phyloP scores from a whole-genome alignment of 2,329 filamentous ascomycete genomes.

The Arachnopeziza araneosa region DNA sequence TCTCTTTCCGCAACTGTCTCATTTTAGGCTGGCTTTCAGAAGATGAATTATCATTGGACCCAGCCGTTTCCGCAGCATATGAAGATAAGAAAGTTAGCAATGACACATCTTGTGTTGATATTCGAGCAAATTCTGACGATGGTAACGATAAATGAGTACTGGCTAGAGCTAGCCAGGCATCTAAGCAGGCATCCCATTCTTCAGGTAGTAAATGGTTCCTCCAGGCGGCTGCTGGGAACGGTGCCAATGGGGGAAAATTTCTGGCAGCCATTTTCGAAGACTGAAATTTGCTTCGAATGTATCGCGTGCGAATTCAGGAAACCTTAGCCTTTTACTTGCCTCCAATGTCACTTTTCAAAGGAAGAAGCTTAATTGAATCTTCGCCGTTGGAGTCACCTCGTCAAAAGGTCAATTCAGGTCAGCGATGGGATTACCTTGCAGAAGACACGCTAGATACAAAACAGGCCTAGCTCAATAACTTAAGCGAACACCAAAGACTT shows the following conservation, averaged over 20 bases:
- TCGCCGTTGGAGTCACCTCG: neutral
- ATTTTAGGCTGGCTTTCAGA: slow-evolving; percentile 29
- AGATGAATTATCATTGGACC: slow-evolving; percentile 22
- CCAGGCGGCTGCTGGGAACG: slow-evolving; percentile 67
- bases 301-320: neutral
- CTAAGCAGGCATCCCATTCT: slow-evolving; percentile 74
- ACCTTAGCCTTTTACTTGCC: neutral
- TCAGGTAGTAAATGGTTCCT: slow-evolving; percentile 57
- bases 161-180: slow-evolving; percentile 68
- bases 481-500: too few species aligned
- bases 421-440: neutral
- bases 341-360: neutral
- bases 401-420: neutral
- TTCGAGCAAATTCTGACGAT: slow-evolving; percentile 47
- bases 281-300: neutral
- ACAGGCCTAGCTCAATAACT: too few species aligned
- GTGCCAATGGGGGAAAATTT: slow-evolving; percentile 65
- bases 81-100: slow-evolving; percentile 59
- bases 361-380: neutral
- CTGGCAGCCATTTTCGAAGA: slow-evolving; percentile 29
- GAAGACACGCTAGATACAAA: too few species aligned
- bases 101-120: slow-evolving; percentile 51
- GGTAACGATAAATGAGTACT: slow-evolving; percentile 58
- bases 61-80: slow-evolving; percentile 53
- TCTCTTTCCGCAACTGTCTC: slow-evolving; percentile 51